Percentiles rank a stretch among this genome's conserved stretches.
Conservation (phyloP, 805 yeast species). For the Clavispora carvajalis region DNA sequence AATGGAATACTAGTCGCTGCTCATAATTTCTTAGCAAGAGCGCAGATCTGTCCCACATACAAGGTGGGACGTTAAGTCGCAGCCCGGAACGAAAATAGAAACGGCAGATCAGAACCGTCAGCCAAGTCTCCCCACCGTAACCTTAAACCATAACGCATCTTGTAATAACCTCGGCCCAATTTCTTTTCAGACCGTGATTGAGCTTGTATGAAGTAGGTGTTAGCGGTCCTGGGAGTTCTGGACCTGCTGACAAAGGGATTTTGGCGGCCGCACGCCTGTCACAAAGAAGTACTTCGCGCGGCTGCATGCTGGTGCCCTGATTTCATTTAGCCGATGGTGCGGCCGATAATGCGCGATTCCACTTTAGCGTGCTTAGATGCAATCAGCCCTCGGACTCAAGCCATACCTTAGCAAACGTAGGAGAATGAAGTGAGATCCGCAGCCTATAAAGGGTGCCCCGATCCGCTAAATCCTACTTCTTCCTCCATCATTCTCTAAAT, state of each 20-base stretch:
- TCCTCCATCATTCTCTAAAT: too few species aligned
- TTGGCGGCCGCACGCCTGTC: not conserved
- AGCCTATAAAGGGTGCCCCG: not conserved
- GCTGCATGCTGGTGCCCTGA: not conserved
- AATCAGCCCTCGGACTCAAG: not conserved
- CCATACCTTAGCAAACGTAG: not conserved
- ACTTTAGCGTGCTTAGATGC: not conserved
- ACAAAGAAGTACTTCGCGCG: not conserved
- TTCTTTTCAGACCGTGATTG: not conserved
- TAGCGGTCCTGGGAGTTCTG: not conserved
- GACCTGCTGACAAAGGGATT: not conserved
- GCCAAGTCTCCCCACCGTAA: too few species aligned
- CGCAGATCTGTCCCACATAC: not conserved
- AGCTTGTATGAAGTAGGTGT: not conserved
- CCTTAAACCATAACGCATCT: too few species aligned
- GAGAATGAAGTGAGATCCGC: not conserved
- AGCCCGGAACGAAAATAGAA: not conserved
- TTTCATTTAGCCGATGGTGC: not conserved
- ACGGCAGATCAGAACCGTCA: not conserved
- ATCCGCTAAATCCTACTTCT: too few species aligned
- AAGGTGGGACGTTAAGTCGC: too few species aligned
- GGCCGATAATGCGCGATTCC: not conserved
- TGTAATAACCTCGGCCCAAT: not conserved
- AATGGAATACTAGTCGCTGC: too few species aligned
- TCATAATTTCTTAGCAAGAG: too few species aligned